Conservation (phyloP, 2,329 filamentous ascomycete species). For the Ophiostoma piceae region DNA sequence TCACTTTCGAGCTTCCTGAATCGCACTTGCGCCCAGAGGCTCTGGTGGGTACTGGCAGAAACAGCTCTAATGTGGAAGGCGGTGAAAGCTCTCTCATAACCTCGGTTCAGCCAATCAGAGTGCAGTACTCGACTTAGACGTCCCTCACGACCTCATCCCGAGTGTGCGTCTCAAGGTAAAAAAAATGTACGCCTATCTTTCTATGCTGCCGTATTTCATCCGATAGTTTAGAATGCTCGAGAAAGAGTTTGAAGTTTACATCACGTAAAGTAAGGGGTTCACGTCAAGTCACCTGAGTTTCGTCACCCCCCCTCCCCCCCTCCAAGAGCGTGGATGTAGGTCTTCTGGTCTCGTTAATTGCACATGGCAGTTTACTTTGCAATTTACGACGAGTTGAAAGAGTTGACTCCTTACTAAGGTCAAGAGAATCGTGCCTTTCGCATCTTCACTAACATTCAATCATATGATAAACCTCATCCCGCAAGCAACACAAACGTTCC, state of each 20-base stretch:
- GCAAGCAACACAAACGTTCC: no score
- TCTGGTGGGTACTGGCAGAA: background rate
- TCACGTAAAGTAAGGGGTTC: background rate
- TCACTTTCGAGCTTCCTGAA: background rate
- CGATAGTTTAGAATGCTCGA: background rate
- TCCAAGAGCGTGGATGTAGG: no score
- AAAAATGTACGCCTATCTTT: background rate
- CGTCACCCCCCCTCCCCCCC: background rate
- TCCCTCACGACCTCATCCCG: background rate
- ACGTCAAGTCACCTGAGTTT: background rate
- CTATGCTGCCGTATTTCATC: background rate
- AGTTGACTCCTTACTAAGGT: background rate
- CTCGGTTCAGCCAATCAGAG: background rate
- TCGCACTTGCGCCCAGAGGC: constrained; percentile 6
- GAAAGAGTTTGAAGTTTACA: background rate
- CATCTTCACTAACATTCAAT: no score
- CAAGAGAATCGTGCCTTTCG: no score
- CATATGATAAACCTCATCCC: no score
- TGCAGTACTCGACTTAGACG: background rate
- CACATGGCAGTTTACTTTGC: background rate
- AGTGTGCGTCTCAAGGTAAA: background rate
- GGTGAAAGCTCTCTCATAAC: background rate
- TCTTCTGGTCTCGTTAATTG: background rate
- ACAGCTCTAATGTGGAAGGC: background rate
- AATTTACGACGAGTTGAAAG: background rate